Base-by-base conservation (phyloP, 306 rosid genomes). In the Lathyrus oleraceus region DNA sequence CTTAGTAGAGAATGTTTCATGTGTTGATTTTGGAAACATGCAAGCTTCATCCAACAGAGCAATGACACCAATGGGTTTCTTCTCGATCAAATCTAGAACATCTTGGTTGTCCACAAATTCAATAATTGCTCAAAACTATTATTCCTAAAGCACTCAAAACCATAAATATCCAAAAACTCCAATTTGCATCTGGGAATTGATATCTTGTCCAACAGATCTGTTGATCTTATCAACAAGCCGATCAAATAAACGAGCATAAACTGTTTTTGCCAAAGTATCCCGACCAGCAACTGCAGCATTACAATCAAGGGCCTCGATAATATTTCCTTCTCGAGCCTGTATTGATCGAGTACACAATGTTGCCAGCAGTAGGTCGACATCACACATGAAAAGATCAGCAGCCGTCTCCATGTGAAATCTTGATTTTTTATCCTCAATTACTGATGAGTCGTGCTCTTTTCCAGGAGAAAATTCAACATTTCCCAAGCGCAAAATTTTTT, bases 171-270 rank as follows among this genome's bases (percentile, higher is more conserved):
- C 87, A n/a, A 94, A 61, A 35, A 94, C 91, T 76, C 99, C 99
- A 57, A 94, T 91, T 77, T 91, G 97, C 20, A 83, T 60, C 74
- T 28, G 76, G 68, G 97, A 94, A 83, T 84, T 88, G 69, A 43
- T 65, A 73, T 94, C 99, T 84, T 91, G 99, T 73, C 97, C 99
- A 36, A 91, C 97, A 73, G 97, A 85, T 63, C 74, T 86, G 73
- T 94, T 94, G 73, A 94, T 91, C 80, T 91, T 94, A 63, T 88
- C 96, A 79, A 94, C 99, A 74, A 94, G 96, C 99, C 97, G 91
- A 72, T 91, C 97, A 83, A 94, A 94, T 56, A 94, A 79, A 45
- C 91, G 87, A 9, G 97, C 83, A 82, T 94, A 94, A 83, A 94
- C 83, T 68, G 97, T 94, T 84, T 94, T 94, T 59, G 99, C 96